Conservation (phyloP, 2,329 filamentous ascomycete species). For the Teratosphaeria destructans region DNA sequence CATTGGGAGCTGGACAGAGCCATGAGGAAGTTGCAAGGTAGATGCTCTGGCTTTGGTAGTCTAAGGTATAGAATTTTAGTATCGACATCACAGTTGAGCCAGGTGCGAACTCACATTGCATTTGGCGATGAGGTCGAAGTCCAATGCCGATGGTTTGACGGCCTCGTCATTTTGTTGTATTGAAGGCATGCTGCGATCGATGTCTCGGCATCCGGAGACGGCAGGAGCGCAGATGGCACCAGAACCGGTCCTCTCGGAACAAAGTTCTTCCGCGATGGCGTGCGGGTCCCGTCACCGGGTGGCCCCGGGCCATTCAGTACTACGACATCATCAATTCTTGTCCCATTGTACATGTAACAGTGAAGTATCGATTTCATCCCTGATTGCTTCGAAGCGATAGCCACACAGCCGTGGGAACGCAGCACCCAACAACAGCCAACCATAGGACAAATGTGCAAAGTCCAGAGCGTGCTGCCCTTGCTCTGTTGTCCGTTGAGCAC, state of each 20-base stretch:
- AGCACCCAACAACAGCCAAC: too few relatives aligned
- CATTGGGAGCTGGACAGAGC: conserved; percentile 76
- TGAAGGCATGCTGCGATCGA: background rate
- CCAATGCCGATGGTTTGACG: conserved; percentile 48
- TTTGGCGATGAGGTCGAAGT: conserved; percentile 64
- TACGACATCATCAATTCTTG: background rate
- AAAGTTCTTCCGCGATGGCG: background rate
- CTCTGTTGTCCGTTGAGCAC: too few relatives aligned
- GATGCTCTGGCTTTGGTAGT: conserved; percentile 91
- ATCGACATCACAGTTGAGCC: background rate
- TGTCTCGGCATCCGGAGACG: background rate
- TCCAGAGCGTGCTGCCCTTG: too few relatives aligned
- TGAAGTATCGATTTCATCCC: too few relatives aligned
- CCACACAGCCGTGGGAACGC: too few relatives aligned
- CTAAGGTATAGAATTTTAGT: conserved; percentile 37
- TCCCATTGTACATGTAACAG: too few relatives aligned
- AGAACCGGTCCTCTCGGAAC: background rate
- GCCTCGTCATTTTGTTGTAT: conserved; percentile 13
- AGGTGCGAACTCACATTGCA: conserved; percentile 56
- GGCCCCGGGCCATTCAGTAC: background rate
- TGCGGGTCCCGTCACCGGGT: background rate
- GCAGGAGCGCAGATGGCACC: background rate
- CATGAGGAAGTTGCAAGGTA: conserved; percentile 79
- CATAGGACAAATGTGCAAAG: too few relatives aligned
- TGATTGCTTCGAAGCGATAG: too few relatives aligned